Conservation (phyloP, 495 filamentous ascomycete species). For the Penicillium arizonense region DNA sequence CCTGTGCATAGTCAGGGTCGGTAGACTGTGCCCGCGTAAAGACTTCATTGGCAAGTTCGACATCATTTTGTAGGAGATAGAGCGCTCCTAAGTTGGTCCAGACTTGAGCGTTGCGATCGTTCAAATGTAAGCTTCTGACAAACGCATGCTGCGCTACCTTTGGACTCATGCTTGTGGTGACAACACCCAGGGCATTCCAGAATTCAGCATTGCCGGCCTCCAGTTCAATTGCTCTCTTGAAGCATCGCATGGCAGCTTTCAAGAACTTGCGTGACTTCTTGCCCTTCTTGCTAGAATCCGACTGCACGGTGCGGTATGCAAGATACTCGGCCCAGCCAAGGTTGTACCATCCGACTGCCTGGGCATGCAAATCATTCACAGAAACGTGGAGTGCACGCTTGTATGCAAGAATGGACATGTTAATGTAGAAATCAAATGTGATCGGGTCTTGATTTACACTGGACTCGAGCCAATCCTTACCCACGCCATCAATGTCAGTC, state of each 20-base stretch:
- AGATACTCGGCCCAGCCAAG: constrained; percentile 90
- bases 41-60: constrained; percentile 78
- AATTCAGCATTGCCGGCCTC: constrained; percentile 96
- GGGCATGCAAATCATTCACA: constrained; percentile 77
- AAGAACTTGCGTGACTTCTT: constrained; percentile 59
- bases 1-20: constrained; percentile 87
- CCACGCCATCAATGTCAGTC: constrained; percentile 69
- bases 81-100: constrained; percentile 93
- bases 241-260: constrained; percentile 82
- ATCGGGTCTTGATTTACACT: constrained; percentile 45
- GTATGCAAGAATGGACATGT: constrained; percentile 76
- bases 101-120: constrained; percentile 74
- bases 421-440: constrained; percentile 43
- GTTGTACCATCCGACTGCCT: constrained; percentile 95
- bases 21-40: constrained; percentile 89
- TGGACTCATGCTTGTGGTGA: constrained; percentile 78
- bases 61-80: constrained; percentile 79
- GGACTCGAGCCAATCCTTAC: constrained; percentile 44
- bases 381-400: constrained; percentile 80
- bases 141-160: constrained; percentile 92
- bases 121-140: constrained; percentile 88
- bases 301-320: constrained; percentile 63
- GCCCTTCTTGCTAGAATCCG: constrained; percentile 31
- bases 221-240: constrained; percentile 94
- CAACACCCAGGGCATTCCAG: constrained; percentile 94